Base-by-base conservation (phyloP, 257 asterid genomes). In the Echites panduratus region DNA sequence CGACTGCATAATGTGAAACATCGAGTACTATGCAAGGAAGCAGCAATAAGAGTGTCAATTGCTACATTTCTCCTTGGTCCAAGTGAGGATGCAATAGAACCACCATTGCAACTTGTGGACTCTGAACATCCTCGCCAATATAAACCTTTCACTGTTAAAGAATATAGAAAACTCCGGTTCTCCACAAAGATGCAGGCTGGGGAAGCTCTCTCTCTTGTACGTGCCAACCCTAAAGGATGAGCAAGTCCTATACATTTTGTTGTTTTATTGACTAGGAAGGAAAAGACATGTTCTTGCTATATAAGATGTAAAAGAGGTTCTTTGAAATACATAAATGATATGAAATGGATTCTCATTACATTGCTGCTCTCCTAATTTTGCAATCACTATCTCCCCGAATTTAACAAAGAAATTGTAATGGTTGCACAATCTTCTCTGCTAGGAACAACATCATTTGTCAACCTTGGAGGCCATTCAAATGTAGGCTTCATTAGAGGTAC, bases 401-500 rank as follows among this genome's bases (percentile, higher is more conserved):
- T 86, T 82, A 38, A 72, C 76, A 27, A 80, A 84, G 9, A 90
- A 84, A 12, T 79, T 12, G 89, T 79, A 27, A 75, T 38, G 3
- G 90, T 66, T 11, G 76, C 50, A 69, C 82, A 77, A 24, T 47
- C 70, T 66, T 40, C 4, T 43, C 79, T 77, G 69, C 77, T 82
- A 8, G 82, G 77, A 8, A 86, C 87, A 71, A 70, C 44, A 70
- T 70, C 85, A 0, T 67, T 22, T 2, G 89, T 87, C 13, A 78
- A 79, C 9, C 52, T 67, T 5, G 95, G 67, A 0, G 98, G 97
- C 97, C 97, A 94, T 27, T 89, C 83, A 41, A 94, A 94, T 0
- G 98, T 70, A 11, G 98, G 98, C 88, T 83, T 91, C 76, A 94
- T 91, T 3, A 87, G 96, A 6, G 96, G 96, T 9, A 94, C 96